Evolutionary conservation across 208 protist genomes (phyloP), one percentile per base, ranked within the genome.

Genomic region (Spongospora subterranea): DNA sequence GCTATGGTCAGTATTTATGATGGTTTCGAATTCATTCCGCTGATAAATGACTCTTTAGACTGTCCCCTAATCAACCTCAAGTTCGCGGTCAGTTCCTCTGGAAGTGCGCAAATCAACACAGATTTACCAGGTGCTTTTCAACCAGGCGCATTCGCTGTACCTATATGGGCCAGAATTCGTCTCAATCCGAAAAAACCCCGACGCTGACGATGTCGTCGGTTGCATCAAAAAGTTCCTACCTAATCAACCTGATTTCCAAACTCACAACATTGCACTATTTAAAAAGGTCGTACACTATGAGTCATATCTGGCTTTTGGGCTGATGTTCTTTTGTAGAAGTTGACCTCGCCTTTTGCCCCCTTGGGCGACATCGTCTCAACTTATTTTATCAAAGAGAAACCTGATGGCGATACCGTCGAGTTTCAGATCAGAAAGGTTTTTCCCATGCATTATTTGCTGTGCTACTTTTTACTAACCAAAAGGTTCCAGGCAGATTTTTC

Each of bases 381-480:
- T 40, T 82, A 82, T 43, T 35, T 45, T 45, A 17, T 35, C 6
- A 43, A 6, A n/a, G 71, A 82, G 35, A 43, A 35, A 35, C 71
- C 6, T 20, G n/a, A 82, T 82, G 40, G 13, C 6, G 71, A 82
- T 43, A 6, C 71, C 35, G 71, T 82, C 6, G 35, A 35, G n/a
- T 82, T 82, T n/a, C 40, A 45, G 13, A 82, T 82, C 71, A 82
- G 71, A 82, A 82, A 82, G 71, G 71, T 82, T 35, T 43, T 35
- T 13, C 54, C 54, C 29, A 65, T n/a, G n/a, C 24, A 24, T 60
- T 60, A 29, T 24, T 6, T 60, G 24, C 13, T 60, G 50, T 24
- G 13, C 50, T 24, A 24, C 50, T 60, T 6, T 60, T 60, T 6
- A 6, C 50, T 60, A 60, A 60, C 6, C 24, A 6, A 24, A 24